phyloP scores from a whole-genome alignment of 2,329 filamentous ascomycete species.

The Phialophora chinensis region DNA sequence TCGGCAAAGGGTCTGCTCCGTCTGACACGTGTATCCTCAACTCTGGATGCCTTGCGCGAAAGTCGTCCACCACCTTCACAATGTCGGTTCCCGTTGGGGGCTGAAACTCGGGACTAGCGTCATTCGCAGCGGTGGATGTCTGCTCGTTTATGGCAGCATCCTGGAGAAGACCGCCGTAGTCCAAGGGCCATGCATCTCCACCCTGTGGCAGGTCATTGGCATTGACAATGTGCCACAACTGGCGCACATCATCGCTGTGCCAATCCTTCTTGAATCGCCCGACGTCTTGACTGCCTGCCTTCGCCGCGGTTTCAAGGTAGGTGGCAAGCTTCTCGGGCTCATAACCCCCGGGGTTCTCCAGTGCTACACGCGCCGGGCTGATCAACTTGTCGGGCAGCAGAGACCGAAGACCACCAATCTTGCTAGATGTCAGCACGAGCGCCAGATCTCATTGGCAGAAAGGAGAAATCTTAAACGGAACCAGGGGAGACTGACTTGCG shows the following conservation, averaged over 20 bases:
- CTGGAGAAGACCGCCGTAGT: slow-evolving; percentile 48
- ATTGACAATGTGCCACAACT: slow-evolving; percentile 47
- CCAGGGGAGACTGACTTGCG: slow-evolving; percentile 31
- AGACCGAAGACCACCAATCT: slow-evolving; percentile 53
- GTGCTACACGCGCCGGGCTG: slow-evolving; percentile 48
- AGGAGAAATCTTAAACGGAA: slow-evolving; percentile 1
- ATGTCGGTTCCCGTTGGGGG: slow-evolving; percentile 22
- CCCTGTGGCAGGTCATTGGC: slow-evolving; percentile 47
- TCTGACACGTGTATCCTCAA: slow-evolving; percentile 26
- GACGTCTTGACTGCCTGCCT: slow-evolving; percentile 47
- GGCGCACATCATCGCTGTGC: slow-evolving; percentile 49
- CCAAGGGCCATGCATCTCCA: slow-evolving; percentile 50
- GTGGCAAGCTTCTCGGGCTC: slow-evolving; percentile 47
- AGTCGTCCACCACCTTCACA: slow-evolving; percentile 26
- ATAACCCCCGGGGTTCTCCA: slow-evolving; percentile 44
- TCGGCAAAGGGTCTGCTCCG: slow-evolving; percentile 26
- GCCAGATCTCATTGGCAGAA: background rate
- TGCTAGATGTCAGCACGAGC: slow-evolving; percentile 23
- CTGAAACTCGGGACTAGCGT: slow-evolving; percentile 4
- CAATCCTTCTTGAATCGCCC: slow-evolving; percentile 49
- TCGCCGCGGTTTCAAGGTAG: slow-evolving; percentile 46
- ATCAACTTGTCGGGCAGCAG: slow-evolving; percentile 49
- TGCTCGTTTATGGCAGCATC: slow-evolving; percentile 44
- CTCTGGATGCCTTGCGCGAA: slow-evolving; percentile 30
- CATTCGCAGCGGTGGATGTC: slow-evolving; percentile 7